phyloP scores from a whole-genome alignment of 164 flowering plant species.

The Santalum album region DNA sequence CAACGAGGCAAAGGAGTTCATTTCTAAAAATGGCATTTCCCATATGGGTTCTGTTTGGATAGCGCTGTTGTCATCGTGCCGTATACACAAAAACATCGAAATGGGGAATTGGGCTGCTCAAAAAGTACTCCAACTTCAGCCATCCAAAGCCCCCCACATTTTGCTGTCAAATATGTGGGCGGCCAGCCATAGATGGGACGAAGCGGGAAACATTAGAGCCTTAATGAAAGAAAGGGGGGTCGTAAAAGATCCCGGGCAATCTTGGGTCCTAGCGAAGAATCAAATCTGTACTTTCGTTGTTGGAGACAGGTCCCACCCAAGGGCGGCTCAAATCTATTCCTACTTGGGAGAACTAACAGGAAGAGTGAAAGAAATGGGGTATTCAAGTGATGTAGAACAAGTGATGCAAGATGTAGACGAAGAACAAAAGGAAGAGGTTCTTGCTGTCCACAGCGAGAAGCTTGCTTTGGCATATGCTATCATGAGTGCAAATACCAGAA shows the following conservation, averaged over 20 bases:
- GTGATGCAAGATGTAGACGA: constrained; percentile 42
- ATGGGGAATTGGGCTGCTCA: constrained; percentile 40
- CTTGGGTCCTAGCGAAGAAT: constrained; percentile 50
- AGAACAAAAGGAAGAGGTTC: constrained; percentile 33
- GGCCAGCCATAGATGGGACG: constrained; percentile 39
- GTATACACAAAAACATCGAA: constrained; percentile 42
- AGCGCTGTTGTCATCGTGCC: constrained; percentile 55
- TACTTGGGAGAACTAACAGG: constrained; percentile 34
- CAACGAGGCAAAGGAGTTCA: constrained; percentile 42
- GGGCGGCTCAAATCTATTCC: constrained; percentile 21
- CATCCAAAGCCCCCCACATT: constrained; percentile 31
- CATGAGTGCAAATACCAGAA: constrained; percentile 25
- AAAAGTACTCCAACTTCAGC: constrained; percentile 36
- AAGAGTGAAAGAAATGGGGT: constrained; percentile 36
- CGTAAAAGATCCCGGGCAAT: constrained; percentile 46
- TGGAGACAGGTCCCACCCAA: constrained; percentile 38
- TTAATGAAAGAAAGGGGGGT: constrained; percentile 46
- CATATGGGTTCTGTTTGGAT: constrained; percentile 46
- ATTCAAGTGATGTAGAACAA: constrained; percentile 16
- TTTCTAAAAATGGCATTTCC: constrained; percentile 29
- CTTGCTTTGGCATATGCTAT: constrained; percentile 37
- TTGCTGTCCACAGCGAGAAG: constrained; percentile 46
- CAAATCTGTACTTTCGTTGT: constrained; percentile 24
- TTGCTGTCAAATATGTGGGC: constrained; percentile 46
- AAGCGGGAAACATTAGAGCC: constrained; percentile 40